Evolutionary conservation across 768 basidiomycete species (phyloP).

Genomic region (Cytidiella melzeri): DNA sequence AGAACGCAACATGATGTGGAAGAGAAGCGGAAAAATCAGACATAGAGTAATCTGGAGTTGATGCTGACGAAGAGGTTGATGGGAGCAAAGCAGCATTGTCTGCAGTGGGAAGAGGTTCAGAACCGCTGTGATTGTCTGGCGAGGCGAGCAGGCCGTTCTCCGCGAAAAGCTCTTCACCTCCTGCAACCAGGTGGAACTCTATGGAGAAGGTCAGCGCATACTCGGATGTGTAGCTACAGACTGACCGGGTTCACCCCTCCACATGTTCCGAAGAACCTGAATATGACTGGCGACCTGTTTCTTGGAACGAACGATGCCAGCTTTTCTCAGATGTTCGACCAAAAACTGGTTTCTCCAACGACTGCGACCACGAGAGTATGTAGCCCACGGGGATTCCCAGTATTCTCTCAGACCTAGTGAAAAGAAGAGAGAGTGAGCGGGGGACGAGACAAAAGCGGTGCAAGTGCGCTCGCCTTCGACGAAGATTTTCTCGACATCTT

Average conservation of each 20-base stretch:
- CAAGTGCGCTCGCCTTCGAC: constrained; percentile 48
- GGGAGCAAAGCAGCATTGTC: constrained; percentile 6
- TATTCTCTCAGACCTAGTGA: constrained; percentile 63
- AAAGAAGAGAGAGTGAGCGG: constrained; percentile 3
- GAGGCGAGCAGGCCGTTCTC: constrained; percentile 36
- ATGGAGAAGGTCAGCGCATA: constrained; percentile 6
- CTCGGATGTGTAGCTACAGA: constrained; percentile 7
- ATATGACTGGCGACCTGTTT: constrained; percentile 90
- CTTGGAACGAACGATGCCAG: constrained; percentile 68
- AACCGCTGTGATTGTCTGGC: constrained; percentile 17
- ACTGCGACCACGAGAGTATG: constrained; percentile 71
- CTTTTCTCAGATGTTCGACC: constrained; percentile 69
- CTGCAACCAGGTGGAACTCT: constrained; percentile 78
- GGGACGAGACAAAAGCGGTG: neutral
- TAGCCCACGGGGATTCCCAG: constrained; percentile 77
- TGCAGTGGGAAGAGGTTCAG: constrained; percentile 7
- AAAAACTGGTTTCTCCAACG: constrained; percentile 83
- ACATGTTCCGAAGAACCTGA: constrained; percentile 81
- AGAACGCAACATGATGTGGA: neutral
- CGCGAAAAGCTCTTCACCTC: constrained; percentile 64
- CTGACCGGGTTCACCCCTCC: constrained; percentile 75
- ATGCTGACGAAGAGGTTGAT: constrained; percentile 24
- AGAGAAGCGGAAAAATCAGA: constrained; percentile 14
- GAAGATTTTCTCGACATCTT: constrained; percentile 69
- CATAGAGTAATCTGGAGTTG: constrained; percentile 20